Conservation (phyloP, 306 rosid genomes). For the Sophora flavescens region DNA sequence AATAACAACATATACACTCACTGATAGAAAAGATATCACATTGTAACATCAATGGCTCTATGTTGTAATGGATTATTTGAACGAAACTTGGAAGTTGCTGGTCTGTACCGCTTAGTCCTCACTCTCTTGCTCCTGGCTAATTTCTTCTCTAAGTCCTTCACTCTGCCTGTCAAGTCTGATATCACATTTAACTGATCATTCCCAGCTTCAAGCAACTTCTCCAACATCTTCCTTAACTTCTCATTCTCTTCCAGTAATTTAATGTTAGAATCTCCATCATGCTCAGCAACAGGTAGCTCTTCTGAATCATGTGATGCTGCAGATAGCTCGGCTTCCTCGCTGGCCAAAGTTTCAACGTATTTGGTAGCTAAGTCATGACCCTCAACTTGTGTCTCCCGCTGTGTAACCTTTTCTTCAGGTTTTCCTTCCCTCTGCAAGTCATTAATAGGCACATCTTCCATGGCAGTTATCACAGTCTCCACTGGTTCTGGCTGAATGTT, state of each 20-base stretch:
- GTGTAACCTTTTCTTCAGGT: background rate
- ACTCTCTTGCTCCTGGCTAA: slow-evolving; percentile 58
- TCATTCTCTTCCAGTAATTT: slow-evolving; percentile 63
- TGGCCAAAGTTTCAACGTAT: background rate
- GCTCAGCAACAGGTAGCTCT: background rate
- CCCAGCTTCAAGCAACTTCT: slow-evolving; percentile 69
- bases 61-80: slow-evolving; percentile 5
- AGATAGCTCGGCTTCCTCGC: slow-evolving; percentile 11
- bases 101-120: slow-evolving; percentile 39
- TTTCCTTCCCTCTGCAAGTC: background rate
- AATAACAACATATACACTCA: background rate
- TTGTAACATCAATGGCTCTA: slow-evolving; percentile 3
- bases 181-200: slow-evolving; percentile 68
- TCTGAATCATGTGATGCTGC: background rate
- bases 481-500: background rate
- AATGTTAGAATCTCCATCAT: background rate
- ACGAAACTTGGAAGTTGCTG: slow-evolving; percentile 36
- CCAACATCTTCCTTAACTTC: slow-evolving; percentile 63
- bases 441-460: background rate
- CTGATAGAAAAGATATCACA: background rate
- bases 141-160: slow-evolving; percentile 75
- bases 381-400: background rate
- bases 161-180: slow-evolving; percentile 63
- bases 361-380: background rate
- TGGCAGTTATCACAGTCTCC: background rate